Evolutionary conservation across 2,329 filamentous ascomycete genomes (phyloP).

Genomic region (Blastomyces parvus): DNA sequence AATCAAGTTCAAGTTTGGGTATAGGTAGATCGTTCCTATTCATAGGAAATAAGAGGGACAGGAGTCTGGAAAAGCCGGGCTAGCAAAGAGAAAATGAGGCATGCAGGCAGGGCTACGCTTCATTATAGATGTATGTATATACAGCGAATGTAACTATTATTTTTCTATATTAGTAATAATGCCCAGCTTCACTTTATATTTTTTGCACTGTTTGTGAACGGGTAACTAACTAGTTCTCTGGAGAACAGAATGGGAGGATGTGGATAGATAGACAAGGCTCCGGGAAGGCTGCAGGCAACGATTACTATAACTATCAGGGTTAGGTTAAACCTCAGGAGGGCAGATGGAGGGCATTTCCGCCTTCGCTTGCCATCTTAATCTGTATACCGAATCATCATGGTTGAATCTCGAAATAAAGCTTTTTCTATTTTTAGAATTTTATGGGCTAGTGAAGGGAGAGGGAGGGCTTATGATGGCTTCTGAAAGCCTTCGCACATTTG

Average conservation of each 20-base stretch:
- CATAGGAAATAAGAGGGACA: neutral
- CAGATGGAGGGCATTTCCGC: neutral
- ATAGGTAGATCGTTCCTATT: too few relatives aligned
- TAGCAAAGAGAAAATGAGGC: neutral
- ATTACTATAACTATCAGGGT: neutral
- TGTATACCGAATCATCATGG: neutral
- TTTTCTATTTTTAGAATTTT: neutral
- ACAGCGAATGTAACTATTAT: neutral
- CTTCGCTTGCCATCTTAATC: neutral
- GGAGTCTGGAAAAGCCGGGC: neutral
- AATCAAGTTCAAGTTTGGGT: too few relatives aligned
- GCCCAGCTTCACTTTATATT: neutral
- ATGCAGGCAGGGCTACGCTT: neutral
- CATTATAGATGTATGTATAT: neutral
- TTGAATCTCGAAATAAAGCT: neutral
- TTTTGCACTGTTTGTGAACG: neutral
- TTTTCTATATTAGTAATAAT: neutral
- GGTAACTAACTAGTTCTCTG: neutral
- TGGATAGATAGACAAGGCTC: neutral
- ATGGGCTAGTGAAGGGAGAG: neutral
- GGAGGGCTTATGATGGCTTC: neutral
- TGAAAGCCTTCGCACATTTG: too few relatives aligned
- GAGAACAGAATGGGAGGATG: neutral
- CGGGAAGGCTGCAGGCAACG: neutral
- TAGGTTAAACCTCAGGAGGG: neutral